Conservation (phyloP, 495 filamentous ascomycete species). For the Amorphotheca resinae region DNA sequence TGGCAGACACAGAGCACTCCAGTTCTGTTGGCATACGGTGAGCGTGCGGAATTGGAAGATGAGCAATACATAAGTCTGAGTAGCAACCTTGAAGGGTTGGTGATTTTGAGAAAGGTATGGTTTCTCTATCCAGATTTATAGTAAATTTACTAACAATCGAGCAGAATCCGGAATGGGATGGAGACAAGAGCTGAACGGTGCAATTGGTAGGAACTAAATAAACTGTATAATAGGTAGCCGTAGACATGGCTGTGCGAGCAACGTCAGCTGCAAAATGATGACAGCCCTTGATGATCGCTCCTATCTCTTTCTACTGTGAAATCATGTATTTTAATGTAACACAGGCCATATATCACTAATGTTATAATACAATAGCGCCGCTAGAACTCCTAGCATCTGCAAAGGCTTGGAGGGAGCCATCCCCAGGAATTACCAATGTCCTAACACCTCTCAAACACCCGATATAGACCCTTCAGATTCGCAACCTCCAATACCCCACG, state of each 20-base stretch:
- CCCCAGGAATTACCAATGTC: not conserved
- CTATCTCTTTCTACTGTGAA: not conserved
- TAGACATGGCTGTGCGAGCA: conserved; percentile 13
- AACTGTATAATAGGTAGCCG: conserved; percentile 23
- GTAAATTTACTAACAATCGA: conserved; percentile 4
- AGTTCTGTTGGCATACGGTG: conserved; percentile 81
- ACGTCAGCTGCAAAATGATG: conserved; percentile 16
- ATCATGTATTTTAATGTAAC: not conserved
- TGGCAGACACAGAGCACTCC: conserved; percentile 99
- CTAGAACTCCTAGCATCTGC: too few relatives aligned
- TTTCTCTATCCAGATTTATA: too few relatives aligned
- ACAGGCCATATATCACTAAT: too few relatives aligned
- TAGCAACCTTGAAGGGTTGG: conserved; percentile 84
- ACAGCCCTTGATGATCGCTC: conserved; percentile 4
- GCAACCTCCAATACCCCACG: conserved; percentile 76
- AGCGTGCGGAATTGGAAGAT: conserved; percentile 93
- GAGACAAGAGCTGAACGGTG: conserved; percentile 18
- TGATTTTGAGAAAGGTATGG: conserved; percentile 96
- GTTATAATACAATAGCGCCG: too few relatives aligned
- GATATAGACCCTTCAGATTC: conserved; percentile 86
- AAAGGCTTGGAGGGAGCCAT: too few relatives aligned
- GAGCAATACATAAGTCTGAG: conserved; percentile 90
- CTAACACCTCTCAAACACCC: conserved; percentile 95
- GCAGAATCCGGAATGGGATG: conserved; percentile 23
- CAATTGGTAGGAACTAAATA: conserved; percentile 13